Evolutionary conservation across 2,329 filamentous ascomycete genomes (phyloP), one percentile per base, ranked within the genome.

Genomic region (Penicillium glabrum): DNA sequence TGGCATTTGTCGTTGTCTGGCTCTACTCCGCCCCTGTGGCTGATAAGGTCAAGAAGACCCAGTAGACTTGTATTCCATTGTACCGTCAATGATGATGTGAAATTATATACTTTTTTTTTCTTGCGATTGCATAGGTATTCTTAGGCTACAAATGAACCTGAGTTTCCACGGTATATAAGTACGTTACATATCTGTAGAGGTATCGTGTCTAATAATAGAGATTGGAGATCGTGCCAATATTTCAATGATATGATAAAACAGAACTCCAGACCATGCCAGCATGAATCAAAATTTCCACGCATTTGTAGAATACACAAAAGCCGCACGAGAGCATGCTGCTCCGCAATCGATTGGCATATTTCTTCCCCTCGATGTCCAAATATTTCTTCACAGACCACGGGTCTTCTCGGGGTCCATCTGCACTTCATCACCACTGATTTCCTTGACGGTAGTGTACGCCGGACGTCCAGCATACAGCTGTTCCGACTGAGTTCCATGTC

Each of bases 1-100:
- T 98, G 61, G 85, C 80, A 0, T 98, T 99, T 77, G 90, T 92
- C 51, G 85, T 86, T 14, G 69, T 98, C 35, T 99, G 95, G 95
- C 80, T 99, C 75, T 99, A 86, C 73, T 87, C 85, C 67, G 86
- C 83, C 63, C 87, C 88, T 21, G 55, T 62, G 46, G 61, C 65
- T 53, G 67, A 67, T 13, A 77, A 75, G 55, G 63, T 66, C 39
- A 82, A 82, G 78, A 82, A 82, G 74, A 79, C 71, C 56, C 77
- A 81, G 72, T 72, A 67, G 62, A 59, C 61, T 53, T 61, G 53
- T 57, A 63, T 57, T 56, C 54, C 41, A 57, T 64, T 69, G 58
- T 67, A 65, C 54, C 66, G 57, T 59, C 53, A 56, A 65, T 66
- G 52, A 64, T 61, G 54, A 60, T 59, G 59, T 60, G 57, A 56